A percentile compares a stretch with the other conserved stretches of the same genome.
Conservation (phyloP, 2,329 filamentous ascomycete species). For the Diaporthe eres region DNA sequence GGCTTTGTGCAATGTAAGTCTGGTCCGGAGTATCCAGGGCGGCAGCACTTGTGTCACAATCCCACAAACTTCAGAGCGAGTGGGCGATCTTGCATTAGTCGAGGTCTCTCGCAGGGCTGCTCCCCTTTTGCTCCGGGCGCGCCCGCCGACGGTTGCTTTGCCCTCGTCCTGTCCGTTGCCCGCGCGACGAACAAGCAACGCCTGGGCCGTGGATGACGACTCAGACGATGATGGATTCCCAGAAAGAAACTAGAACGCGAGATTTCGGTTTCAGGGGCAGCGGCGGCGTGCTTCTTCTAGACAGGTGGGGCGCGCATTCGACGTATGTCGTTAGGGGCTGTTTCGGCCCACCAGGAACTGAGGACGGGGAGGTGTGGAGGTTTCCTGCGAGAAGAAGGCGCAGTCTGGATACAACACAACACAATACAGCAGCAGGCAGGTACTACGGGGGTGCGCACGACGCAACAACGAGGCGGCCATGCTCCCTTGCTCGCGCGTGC, state of each 20-base stretch:
- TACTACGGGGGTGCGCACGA: background rate
- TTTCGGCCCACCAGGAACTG: conserved; percentile 15
- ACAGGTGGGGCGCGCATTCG: conserved; percentile 25
- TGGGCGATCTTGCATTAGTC: conserved; percentile 30
- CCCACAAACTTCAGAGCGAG: conserved; percentile 27
- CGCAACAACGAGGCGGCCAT: background rate
- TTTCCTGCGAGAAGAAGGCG: background rate
- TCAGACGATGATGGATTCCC: conserved; percentile 6
- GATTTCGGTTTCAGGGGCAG: conserved; percentile 14
- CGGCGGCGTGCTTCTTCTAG: conserved; percentile 29
- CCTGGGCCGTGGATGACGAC: background rate
- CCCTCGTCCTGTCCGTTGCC: background rate
- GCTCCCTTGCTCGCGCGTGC: conserved; percentile 24
- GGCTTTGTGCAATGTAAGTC: background rate
- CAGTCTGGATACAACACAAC: background rate
- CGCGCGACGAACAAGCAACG: background rate
- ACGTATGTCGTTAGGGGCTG: conserved; percentile 31
- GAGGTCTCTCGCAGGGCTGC: conserved; percentile 25
- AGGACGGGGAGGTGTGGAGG: background rate
- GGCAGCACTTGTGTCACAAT: conserved; percentile 20
- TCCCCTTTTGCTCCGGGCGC: background rate
- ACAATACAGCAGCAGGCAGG: background rate
- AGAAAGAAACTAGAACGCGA: conserved; percentile 27
- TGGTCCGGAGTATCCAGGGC: conserved; percentile 11
- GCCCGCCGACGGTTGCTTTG: background rate